Conservation (phyloP, 169 alveolate species). For the Plasmodium coatneyi region DNA sequence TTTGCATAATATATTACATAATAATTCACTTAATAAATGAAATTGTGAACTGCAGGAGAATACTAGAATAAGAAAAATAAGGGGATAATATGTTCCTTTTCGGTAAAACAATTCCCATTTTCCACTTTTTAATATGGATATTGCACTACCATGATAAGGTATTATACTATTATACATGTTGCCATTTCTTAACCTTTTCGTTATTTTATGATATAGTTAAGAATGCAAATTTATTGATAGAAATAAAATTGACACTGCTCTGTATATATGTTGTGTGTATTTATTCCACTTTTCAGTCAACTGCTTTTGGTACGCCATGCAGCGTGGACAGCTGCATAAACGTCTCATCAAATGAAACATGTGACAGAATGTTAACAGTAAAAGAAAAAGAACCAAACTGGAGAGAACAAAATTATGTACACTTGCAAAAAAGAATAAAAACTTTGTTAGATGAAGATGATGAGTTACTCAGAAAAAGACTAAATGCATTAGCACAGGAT, state of each 20-base stretch:
- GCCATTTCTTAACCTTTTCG: no score
- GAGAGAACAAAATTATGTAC: no score
- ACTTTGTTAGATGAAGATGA: neutral
- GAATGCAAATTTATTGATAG: no score
- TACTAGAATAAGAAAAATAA: no score
- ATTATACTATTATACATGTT: neutral
- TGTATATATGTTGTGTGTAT: neutral
- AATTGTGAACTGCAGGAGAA: no score
- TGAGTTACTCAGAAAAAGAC: neutral
- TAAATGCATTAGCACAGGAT: neutral
- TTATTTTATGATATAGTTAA: no score
- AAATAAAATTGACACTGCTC: neutral
- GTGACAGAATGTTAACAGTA: no score
- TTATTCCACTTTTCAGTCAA: neutral
- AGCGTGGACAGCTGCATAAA: neutral
- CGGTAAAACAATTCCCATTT: no score
- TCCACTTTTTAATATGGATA: neutral
- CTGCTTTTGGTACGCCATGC: neutral
- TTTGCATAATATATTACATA: no score
- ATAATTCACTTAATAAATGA: no score
- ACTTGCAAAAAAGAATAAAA: neutral
- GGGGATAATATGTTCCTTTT: no score
- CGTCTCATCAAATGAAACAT: neutral
- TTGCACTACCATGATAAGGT: neutral
- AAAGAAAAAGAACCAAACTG: no score